Evolutionary conservation across 768 basidiomycete genomes (phyloP), one percentile per base, ranked within the genome.

Genomic region (Mycena albidolilacea): DNA sequence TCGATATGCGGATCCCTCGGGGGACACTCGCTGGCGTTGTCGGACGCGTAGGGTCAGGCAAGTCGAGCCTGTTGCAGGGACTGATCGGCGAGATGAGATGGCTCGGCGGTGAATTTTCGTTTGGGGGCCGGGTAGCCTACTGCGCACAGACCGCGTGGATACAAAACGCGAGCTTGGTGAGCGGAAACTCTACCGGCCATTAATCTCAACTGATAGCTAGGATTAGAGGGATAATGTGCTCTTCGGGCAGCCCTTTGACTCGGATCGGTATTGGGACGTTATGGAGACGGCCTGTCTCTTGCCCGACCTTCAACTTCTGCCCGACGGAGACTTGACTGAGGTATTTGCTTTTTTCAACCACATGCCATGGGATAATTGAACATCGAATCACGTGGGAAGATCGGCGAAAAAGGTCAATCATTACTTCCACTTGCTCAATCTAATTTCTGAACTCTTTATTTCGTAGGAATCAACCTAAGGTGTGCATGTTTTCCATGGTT

Each of bases 61-160:
- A 93, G 85, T 90, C 89, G 19, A 90, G 88, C 78, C 77, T 91
- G 41, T 80, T 92, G 8, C 86, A 89, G 76, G 91, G 90, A 5
- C 81, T 95, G 37, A 87, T 93, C 50, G 92, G 93, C 7, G 93
- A 93, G 81, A 93, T 93, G 92, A 84, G 87, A 19, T 84, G 83
- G 69, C 73, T 85, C 3, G 79, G 81, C 10, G 93, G 93, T 0
- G 78, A 81, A 14, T 87, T 91, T 46, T 81, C 84, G 0, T 90
- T 93, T 74, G 90, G 93, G 8, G 92, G 93, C 0, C 81, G 83
- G 15, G 85, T 93, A 11, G 91, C 88, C 7, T 95, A 93, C 78
- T 92, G 91, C 77, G 86, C 92, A 17, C 93, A 95, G 80, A 89
- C 87, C 0, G 91, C 92, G 0, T 95, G 93, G 93, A 93, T 95